phyloP scores from a whole-genome alignment of 139 green algal genomes.

The Tetraselmis striata region DNA sequence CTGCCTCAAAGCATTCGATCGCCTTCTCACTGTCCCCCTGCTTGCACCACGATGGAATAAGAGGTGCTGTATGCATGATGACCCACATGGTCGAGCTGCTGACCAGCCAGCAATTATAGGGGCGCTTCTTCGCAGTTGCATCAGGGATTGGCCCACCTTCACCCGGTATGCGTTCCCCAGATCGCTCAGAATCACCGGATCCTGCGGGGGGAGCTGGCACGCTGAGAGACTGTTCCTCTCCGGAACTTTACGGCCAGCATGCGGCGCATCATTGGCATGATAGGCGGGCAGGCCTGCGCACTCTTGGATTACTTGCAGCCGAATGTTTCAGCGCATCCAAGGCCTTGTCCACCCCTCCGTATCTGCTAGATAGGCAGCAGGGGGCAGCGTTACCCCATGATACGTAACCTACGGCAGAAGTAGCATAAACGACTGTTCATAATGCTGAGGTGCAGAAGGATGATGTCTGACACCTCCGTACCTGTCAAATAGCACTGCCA shows the following conservation, averaged over 20 bases:
- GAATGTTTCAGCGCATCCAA: neutral
- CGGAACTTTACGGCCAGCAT: neutral
- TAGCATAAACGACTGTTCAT: too few species aligned
- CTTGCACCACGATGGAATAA: too few species aligned
- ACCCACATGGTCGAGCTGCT: too few species aligned
- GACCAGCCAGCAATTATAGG: too few species aligned
- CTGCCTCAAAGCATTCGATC: constrained; percentile 15
- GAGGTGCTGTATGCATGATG: too few species aligned
- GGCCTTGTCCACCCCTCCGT: constrained; percentile 1
- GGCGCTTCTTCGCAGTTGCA: too few species aligned
- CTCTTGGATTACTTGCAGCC: neutral
- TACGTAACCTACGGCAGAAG: too few species aligned
- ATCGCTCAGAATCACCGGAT: constrained; percentile 15
- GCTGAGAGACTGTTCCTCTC: neutral
- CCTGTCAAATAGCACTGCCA: constrained; percentile 3
- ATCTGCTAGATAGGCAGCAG: neutral
- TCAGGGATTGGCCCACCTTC: neutral
- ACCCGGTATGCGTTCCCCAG: constrained; percentile 26
- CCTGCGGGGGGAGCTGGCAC: neutral
- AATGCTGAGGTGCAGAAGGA: neutral
- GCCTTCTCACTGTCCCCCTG: constrained; percentile 15
- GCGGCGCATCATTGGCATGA: neutral
- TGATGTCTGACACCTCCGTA: neutral
- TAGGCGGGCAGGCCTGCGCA: neutral
- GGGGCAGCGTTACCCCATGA: neutral